Evolutionary conservation across 305 asterid species (phyloP), one percentile per base, ranked within the genome.

Genomic region (Fraxinus dipetala): DNA sequence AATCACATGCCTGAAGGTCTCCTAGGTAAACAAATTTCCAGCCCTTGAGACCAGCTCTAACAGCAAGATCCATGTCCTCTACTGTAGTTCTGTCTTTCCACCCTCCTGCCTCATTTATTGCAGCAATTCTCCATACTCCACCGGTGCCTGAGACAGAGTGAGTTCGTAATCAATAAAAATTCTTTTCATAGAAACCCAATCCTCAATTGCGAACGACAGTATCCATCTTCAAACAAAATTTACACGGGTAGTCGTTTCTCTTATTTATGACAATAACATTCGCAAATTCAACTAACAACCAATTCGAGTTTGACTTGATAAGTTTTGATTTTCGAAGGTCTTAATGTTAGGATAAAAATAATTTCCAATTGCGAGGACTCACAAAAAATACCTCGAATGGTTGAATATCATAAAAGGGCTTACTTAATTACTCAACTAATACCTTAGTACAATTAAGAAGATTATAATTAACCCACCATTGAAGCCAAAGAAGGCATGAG

Each of bases 401-500:
- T 63, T 24, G 31, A 63, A 63, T 63, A 63, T 63, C 16, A 26
- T 63, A 26, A 10, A 63, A 26, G 43, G 0, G 10, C 8, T 13
- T 31, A 69, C 38, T 11, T 11, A 3, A 30, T 14, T 69, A 69
- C 75, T 67, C 34, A 63, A 0, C 26, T 9, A 63, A 8, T 11
- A 24, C 72, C 14, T 22, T 16, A 51, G 63, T 51, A 51, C 4
- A 20, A 6, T 59, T 59, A 59, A 20, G 28, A 59, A 59, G 69
- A 31, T 14, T 16, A 14, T 45, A 38, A 56, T 31, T 72, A 6
- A 24, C 78, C 40, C 78, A 92, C 97, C 95, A 72, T 92, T 92
- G 89, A 92, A 92, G 78, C 97, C 97, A 76, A 92, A 92, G 89
- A 92, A 92, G 77, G 96, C 94, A 86, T 91, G 93, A 80, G 96